Conservation (phyloP, 1,284 basidiomycete genomes). For the Ganoderma boninense region DNA sequence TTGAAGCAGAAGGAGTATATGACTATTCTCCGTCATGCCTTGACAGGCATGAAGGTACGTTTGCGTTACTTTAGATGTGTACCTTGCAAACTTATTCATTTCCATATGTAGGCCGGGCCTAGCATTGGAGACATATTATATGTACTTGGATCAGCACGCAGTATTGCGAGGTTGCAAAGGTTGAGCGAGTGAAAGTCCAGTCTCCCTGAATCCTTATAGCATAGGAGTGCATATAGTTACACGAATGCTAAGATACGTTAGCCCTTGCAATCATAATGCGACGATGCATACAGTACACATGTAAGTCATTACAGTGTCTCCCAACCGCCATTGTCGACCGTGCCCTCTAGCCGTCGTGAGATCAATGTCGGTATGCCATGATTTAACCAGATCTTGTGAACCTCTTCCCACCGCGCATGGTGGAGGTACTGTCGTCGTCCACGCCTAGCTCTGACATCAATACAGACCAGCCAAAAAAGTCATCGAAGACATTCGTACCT, state of each 20-base stretch:
- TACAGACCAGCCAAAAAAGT: conserved; percentile 7
- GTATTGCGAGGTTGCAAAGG: conserved; percentile 41
- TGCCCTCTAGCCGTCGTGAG: conserved; percentile 88
- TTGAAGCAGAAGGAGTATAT: conserved; percentile 67
- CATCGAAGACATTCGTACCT: conserved; percentile 59
- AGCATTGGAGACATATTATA: conserved; percentile 53
- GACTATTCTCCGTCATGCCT: conserved; percentile 76
- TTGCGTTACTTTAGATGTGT: background rate
- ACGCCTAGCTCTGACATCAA: conserved; percentile 55
- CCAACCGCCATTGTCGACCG: conserved; percentile 94
- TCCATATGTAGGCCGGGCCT: conserved; percentile 53
- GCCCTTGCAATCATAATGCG: background rate
- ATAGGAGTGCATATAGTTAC: background rate
- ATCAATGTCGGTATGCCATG: conserved; percentile 93
- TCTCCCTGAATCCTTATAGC: background rate
- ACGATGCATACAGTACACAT: background rate
- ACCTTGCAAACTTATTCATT: background rate
- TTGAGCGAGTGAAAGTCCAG: background rate
- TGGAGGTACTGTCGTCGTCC: conserved; percentile 92
- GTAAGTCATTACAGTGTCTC: conserved; percentile 69
- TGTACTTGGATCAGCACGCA: conserved; percentile 51
- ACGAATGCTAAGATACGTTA: background rate
- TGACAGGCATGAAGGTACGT: conserved; percentile 82
- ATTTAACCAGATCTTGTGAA: conserved; percentile 89
- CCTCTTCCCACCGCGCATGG: conserved; percentile 89